These are phyloP conservation scores for Globisporangium recalcitrans DNA, from an alignment of 352 stramenopile genomes.

Conservation along the genomic window DNA sequence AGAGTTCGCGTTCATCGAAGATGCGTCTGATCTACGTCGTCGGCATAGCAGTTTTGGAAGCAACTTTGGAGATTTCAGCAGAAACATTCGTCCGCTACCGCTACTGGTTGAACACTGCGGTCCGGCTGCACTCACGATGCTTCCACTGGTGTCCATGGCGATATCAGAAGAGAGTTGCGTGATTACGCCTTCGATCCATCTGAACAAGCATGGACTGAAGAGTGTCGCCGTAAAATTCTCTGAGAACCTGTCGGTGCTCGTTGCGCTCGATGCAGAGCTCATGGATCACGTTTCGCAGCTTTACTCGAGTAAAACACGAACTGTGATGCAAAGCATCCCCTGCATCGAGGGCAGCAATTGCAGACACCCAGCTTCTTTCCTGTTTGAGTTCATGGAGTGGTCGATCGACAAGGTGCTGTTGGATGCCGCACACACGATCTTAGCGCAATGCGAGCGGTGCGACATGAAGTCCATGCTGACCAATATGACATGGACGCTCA, in stretches of 20 bases:
- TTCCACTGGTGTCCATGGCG: conserved; percentile 50
- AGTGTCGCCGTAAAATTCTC: conserved; percentile 72
- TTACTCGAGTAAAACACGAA: conserved; percentile 67
- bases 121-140: conserved; percentile 39
- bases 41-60: conserved; percentile 63
- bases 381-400: conserved; percentile 84
- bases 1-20: conserved; percentile 79
- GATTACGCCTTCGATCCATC: conserved; percentile 49
- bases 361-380: conserved; percentile 53
- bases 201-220: conserved; percentile 68
- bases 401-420: conserved; percentile 61
- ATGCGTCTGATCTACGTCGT: conserved; percentile 48
- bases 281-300: conserved; percentile 70
- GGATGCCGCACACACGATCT: conserved; percentile 63
- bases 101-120: conserved; percentile 40
- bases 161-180: conserved; percentile 39
- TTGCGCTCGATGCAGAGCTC: conserved; percentile 71
- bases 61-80: conserved; percentile 30
- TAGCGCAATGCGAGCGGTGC: conserved; percentile 57
- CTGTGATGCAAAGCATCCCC: conserved; percentile 60
- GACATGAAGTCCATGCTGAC: conserved; percentile 72
- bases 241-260: conserved; percentile 73
- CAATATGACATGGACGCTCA: conserved; percentile 40
- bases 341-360: conserved; percentile 75
- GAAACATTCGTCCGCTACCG: conserved; percentile 40